Conservation (phyloP, 2,329 filamentous ascomycete genomes). For the Fusarium scirpi region DNA sequence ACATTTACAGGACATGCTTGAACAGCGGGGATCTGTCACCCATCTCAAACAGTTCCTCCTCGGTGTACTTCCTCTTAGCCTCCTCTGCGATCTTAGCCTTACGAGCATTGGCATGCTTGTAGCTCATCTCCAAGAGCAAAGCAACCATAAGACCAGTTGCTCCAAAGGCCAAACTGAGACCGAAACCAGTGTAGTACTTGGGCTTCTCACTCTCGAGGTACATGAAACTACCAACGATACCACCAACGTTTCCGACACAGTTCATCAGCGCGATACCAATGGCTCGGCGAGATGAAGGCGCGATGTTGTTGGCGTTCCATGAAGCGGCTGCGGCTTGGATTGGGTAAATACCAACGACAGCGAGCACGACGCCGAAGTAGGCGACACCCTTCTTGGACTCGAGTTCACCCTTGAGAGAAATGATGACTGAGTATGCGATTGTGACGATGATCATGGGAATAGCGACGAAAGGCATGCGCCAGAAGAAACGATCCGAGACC, state of each 20-base stretch:
- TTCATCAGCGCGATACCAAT: conserved; percentile 49
- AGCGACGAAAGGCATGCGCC: conserved; percentile 45
- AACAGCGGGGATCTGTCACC: conserved; percentile 52
- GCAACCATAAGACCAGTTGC: conserved; percentile 47
- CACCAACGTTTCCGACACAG: conserved; percentile 47
- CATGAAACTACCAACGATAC: conserved; percentile 48
- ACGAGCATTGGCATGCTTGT: conserved; percentile 46
- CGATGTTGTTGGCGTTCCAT: conserved; percentile 46
- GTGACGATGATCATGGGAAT: conserved; percentile 37
- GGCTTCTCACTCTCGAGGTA: conserved; percentile 52
- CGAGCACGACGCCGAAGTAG: conserved; percentile 39
- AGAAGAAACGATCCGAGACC: conserved; percentile 71
- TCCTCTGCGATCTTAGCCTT: conserved; percentile 48
- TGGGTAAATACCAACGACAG: conserved; percentile 40
- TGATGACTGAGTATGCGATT: conserved; percentile 39
- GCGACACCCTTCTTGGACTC: conserved; percentile 37
- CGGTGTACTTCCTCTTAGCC: conserved; percentile 46
- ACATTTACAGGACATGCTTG: conserved; percentile 44
- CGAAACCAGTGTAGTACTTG: conserved; percentile 62
- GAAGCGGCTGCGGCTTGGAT: conserved; percentile 42
- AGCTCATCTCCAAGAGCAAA: conserved; percentile 49
- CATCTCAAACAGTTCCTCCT: conserved; percentile 50
- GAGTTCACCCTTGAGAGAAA: conserved; percentile 37
- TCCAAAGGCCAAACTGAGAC: conserved; percentile 51
- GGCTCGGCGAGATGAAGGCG: conserved; percentile 49